Evolutionary conservation across 306 rosid species (phyloP).

Genomic region (Cucurbita ficifolia): DNA sequence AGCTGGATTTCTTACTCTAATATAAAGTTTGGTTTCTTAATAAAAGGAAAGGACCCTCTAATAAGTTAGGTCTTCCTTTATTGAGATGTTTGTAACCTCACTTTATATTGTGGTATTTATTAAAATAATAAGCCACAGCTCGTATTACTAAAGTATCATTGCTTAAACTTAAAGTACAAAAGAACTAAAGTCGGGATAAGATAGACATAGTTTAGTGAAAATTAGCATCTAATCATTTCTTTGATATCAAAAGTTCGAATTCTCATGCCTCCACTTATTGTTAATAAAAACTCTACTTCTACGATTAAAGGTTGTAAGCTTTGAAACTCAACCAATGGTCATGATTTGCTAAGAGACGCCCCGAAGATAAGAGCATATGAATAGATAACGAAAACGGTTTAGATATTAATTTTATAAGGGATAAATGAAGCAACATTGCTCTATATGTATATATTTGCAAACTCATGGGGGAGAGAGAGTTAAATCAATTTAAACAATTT

Average conservation of each 20-base stretch:
- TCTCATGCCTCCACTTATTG: background rate
- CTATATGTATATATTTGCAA: no score
- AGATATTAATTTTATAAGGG: no score
- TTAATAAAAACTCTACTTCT: background rate
- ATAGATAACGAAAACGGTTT: background rate
- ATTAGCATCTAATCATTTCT: no score
- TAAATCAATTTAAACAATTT: no score
- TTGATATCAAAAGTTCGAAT: background rate
- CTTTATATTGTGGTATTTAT: background rate
- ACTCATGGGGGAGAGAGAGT: no score
- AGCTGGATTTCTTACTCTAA: conserved; percentile 5
- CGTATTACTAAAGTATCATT: background rate
- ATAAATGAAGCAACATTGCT: no score
- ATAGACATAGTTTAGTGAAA: no score
- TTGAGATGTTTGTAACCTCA: background rate
- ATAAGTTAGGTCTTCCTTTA: background rate
- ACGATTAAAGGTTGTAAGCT: background rate
- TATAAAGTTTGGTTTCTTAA: background rate
- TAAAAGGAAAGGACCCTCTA: background rate
- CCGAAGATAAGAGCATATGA: background rate
- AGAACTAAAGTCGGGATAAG: background rate
- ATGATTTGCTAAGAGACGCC: background rate
- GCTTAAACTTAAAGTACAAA: background rate
- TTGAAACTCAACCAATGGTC: background rate
- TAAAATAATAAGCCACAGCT: background rate